Evolutionary conservation across 352 stramenopile species (phyloP).

Genomic region (Phytophthora chlamydospora): DNA sequence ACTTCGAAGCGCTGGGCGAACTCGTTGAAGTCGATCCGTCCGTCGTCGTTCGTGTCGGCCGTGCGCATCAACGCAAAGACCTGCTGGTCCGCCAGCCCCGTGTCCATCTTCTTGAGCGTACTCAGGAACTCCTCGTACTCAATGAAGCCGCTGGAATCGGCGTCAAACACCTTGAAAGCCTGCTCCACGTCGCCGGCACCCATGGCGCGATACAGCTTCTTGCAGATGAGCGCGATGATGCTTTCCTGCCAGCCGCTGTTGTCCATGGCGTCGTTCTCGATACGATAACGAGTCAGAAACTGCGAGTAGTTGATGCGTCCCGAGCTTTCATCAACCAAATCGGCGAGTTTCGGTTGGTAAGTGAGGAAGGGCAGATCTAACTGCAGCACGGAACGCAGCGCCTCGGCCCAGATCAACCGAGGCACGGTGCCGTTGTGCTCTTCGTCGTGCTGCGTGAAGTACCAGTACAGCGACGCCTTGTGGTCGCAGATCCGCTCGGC

Average conservation of each 20-base stretch:
- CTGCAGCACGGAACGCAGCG: slow-evolving; percentile 91
- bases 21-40: slow-evolving; percentile 91
- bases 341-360: slow-evolving; percentile 89
- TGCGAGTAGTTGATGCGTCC: slow-evolving; percentile 93
- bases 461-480: slow-evolving; percentile 93
- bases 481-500: slow-evolving; percentile 93
- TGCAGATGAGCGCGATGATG: slow-evolving; percentile 92
- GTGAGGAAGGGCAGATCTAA: slow-evolving; percentile 92
- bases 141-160: slow-evolving; percentile 90
- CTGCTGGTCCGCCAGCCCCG: slow-evolving; percentile 90
- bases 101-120: slow-evolving; percentile 92
- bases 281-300: slow-evolving; percentile 93
- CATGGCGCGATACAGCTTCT: slow-evolving; percentile 92
- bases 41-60: slow-evolving; percentile 92
- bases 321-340: slow-evolving; percentile 74
- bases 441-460: slow-evolving; percentile 94
- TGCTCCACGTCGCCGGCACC: slow-evolving; percentile 88
- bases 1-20: slow-evolving; percentile 92
- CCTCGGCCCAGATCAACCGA: slow-evolving; percentile 90
- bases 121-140: slow-evolving; percentile 95
- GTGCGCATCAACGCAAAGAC: slow-evolving; percentile 94
- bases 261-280: slow-evolving; percentile 89
- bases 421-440: slow-evolving; percentile 87
- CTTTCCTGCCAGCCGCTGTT: slow-evolving; percentile 90
- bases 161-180: slow-evolving; percentile 92